Conservation (phyloP, 2,329 filamentous ascomycete genomes). For the Penicillium sp. region DNA sequence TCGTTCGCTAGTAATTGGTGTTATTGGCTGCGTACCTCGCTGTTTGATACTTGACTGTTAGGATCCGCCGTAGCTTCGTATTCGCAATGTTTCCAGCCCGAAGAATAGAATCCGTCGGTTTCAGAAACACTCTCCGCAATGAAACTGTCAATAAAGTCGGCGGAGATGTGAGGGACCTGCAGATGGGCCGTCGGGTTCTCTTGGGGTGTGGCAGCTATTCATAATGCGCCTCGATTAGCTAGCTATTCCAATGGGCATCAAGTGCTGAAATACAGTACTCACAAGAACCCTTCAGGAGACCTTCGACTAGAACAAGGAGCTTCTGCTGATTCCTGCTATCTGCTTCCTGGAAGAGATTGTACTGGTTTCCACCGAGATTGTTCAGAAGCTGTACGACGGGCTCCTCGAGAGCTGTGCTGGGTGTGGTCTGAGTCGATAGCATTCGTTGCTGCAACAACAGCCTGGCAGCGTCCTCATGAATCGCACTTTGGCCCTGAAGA, state of each 20-base stretch:
- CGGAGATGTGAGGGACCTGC: slow-evolving; percentile 18
- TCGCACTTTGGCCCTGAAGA: slow-evolving; percentile 4
- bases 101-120: slow-evolving; percentile 19
- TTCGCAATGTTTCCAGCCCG: slow-evolving; percentile 23
- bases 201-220: slow-evolving; percentile 18
- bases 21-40: not conserved
- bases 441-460: slow-evolving; percentile 45
- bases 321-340: slow-evolving; percentile 18
- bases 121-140: slow-evolving; percentile 10
- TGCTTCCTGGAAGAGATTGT: slow-evolving; percentile 47
- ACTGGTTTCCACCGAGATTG: slow-evolving; percentile 53
- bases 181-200: not conserved
- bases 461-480: slow-evolving; percentile 31
- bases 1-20: not conserved
- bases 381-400: slow-evolving; percentile 56
- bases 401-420: slow-evolving; percentile 38
- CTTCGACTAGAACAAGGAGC: slow-evolving; percentile 45
- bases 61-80: slow-evolving; percentile 2
- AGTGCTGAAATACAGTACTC: slow-evolving; percentile 29
- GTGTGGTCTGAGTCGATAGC: slow-evolving; percentile 47
- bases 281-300: slow-evolving; percentile 59
- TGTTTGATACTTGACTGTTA: slow-evolving; percentile 32
- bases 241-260: not conserved
- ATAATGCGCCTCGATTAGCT: not conserved
- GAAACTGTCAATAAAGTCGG: slow-evolving; percentile 14